These are phyloP conservation scores for Synchytrium microbalum DNA, from an alignment of 371 early-diverging fungal species.

Conservation along the genomic window DNA sequence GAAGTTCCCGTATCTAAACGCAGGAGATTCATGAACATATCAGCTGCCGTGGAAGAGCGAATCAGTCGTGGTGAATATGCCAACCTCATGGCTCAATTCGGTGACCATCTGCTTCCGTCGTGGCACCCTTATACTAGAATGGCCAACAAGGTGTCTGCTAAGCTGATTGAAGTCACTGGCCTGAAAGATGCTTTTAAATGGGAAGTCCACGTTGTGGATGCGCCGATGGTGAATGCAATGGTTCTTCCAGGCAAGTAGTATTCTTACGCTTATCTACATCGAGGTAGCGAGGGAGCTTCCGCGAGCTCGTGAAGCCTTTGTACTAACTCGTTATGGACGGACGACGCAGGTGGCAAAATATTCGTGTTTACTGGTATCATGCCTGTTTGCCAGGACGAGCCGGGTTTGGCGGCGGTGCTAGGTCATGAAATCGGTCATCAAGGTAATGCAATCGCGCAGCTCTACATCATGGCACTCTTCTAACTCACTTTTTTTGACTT, in stretches of 20 bases:
- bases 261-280: not conserved
- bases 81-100: not conserved
- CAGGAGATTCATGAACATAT: slow-evolving; percentile 53
- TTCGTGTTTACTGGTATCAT: slow-evolving; percentile 90
- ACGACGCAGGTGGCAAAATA: slow-evolving; percentile 62
- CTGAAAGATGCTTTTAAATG: slow-evolving; percentile 31
- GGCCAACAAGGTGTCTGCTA: not conserved
- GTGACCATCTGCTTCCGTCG: slow-evolving; percentile 1
- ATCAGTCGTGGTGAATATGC: slow-evolving; percentile 29
- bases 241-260: slow-evolving; percentile 84
- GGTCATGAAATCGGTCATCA: slow-evolving; percentile 65
- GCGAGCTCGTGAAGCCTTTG: not conserved
- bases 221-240: slow-evolving; percentile 80
- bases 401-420: slow-evolving; percentile 87
- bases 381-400: slow-evolving; percentile 68
- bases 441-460: too few relatives aligned
- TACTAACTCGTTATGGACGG: not conserved
- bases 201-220: slow-evolving; percentile 59
- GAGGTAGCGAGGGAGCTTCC: not conserved
- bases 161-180: slow-evolving; percentile 4
- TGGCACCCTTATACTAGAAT: not conserved
- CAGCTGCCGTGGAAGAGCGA: slow-evolving; percentile 48
- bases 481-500: slow-evolving; percentile 4
- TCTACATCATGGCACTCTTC: slow-evolving; percentile 7
- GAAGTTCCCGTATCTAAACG: slow-evolving; percentile 54